Evolutionary conservation across 345 rosid species (phyloP).

Genomic region (Durio zibethinus): DNA sequence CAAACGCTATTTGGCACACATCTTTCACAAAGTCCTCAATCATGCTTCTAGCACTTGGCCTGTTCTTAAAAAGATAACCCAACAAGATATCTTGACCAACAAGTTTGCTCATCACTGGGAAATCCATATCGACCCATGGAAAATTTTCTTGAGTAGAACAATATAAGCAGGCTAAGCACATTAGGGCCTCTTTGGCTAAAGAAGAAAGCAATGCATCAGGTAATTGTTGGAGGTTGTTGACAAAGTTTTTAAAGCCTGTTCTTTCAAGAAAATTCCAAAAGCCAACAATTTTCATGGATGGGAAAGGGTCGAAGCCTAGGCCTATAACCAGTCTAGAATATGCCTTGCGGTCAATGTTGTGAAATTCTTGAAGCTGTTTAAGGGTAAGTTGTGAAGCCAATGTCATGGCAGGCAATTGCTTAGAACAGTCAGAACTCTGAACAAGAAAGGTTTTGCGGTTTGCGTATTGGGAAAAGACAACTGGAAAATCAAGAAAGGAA

Average conservation of each 20-base stretch:
- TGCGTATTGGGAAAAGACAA: not conserved
- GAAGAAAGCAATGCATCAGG: not conserved
- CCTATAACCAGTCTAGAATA: conserved; percentile 7
- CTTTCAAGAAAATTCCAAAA: conserved; percentile 40
- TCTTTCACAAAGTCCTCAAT: conserved; percentile 3
- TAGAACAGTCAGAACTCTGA: not conserved
- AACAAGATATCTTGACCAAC: conserved; percentile 1
- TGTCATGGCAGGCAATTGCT: not conserved
- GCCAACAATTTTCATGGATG: conserved; percentile 22
- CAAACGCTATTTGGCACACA: conserved; percentile 9
- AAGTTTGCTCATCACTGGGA: conserved; percentile 10
- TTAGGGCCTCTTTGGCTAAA: conserved; percentile 16
- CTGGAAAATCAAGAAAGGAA: not conserved
- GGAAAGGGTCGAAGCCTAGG: not conserved
- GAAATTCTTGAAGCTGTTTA: conserved; percentile 15
- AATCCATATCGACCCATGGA: not conserved
- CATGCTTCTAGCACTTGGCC: not conserved
- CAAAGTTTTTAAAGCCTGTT: conserved; percentile 15
- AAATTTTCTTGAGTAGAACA: not conserved
- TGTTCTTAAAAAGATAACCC: not conserved
- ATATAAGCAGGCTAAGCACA: conserved; percentile 9
- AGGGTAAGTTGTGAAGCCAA: not conserved
- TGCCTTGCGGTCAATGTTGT: conserved; percentile 27
- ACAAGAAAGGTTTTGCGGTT: not conserved
- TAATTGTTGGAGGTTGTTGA: not conserved